These are phyloP conservation scores for Phyllosticta ampelicida DNA, from an alignment of 2,329 filamentous ascomycete species.

Conservation along the genomic window DNA sequence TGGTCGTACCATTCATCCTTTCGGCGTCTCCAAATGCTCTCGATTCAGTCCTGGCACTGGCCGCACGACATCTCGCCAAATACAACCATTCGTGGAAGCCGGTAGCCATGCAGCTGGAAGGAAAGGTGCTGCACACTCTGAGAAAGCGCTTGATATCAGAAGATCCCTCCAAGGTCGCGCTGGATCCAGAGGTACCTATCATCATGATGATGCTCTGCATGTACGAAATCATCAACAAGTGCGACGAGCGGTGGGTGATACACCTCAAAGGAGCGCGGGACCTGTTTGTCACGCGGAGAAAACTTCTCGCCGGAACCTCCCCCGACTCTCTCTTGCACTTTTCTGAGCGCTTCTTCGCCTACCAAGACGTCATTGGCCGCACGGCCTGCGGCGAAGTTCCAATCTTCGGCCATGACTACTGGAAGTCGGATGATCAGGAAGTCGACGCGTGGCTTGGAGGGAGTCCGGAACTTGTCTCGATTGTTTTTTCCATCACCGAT, in stretches of 20 bases:
- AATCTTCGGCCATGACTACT: conserved; percentile 39
- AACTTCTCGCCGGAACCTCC: conserved; percentile 12
- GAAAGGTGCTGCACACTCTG: conserved; percentile 27
- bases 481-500: conserved; percentile 39
- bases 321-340: conserved; percentile 19
- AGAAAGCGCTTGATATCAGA: conserved; percentile 23
- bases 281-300: conserved; percentile 31
- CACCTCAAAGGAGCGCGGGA: conserved; percentile 39
- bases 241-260: conserved; percentile 37
- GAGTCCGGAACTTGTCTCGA: conserved; percentile 36
- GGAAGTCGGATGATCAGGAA: conserved; percentile 28
- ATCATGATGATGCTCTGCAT: conserved; percentile 39
- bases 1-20: conserved; percentile 30
- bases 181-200: conserved; percentile 26
- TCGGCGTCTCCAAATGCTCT: conserved; percentile 29
- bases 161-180: conserved; percentile 14
- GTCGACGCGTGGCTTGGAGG: conserved; percentile 40
- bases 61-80: conserved; percentile 29
- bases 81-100: conserved; percentile 21
- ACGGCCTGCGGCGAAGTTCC: conserved; percentile 40
- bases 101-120: conserved; percentile 28
- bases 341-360: conserved; percentile 40
- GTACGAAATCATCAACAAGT: conserved; percentile 33
- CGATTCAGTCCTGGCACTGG: conserved; percentile 29
- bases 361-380: conserved; percentile 41